Evolutionary conservation across 2,329 filamentous ascomycete species (phyloP).

Genomic region (Alternaria atra): DNA sequence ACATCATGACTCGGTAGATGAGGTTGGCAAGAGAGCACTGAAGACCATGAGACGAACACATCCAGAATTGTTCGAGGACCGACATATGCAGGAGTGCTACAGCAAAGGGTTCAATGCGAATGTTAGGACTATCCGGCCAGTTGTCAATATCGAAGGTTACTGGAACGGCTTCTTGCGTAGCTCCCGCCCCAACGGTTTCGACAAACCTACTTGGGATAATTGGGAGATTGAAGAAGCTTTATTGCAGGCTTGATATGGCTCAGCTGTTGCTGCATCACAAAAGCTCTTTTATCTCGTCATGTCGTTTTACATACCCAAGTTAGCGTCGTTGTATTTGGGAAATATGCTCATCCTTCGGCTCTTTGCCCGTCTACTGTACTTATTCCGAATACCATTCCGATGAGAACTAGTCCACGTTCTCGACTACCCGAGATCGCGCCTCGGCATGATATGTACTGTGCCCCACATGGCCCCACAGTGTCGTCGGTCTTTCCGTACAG

Average conservation of each 20-base stretch:
- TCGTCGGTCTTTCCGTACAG: not conserved
- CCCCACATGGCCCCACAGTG: constrained; percentile 12
- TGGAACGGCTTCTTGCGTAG: constrained; percentile 60
- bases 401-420: not conserved
- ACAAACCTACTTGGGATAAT: constrained; percentile 59
- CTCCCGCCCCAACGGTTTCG: constrained; percentile 62
- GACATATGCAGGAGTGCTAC: constrained; percentile 61
- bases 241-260: constrained; percentile 32
- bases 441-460: not conserved
- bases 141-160: constrained; percentile 57
- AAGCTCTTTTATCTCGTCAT: not conserved
- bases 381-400: not conserved
- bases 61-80: constrained; percentile 63
- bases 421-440: not conserved
- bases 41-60: constrained; percentile 62
- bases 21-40: constrained; percentile 68
- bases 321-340: not conserved
- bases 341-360: not conserved
- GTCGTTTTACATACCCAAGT: constrained; percentile 2
- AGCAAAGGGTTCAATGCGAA: constrained; percentile 53
- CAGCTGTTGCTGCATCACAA: not conserved
- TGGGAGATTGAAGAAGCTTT: constrained; percentile 55
- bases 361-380: not conserved
- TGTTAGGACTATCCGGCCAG: constrained; percentile 60
- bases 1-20: constrained; percentile 71